Evolutionary conservation across 306 rosid species (phyloP).

Genomic region (Fragaria ananassa): DNA sequence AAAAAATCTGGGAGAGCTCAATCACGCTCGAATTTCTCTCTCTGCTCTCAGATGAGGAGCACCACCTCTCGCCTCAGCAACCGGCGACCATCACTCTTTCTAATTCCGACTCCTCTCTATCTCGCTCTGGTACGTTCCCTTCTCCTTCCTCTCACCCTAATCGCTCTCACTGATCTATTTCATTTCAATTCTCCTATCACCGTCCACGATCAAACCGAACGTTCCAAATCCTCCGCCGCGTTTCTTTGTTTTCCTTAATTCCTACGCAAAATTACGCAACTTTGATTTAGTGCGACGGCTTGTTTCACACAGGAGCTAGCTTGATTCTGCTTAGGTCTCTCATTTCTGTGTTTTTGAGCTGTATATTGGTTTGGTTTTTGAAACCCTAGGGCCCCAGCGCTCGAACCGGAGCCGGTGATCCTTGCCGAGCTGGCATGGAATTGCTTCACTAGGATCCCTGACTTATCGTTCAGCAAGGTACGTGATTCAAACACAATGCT

Average conservation of each 20-base stretch:
- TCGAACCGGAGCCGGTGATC: neutral
- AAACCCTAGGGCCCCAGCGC: neutral
- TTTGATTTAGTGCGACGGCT: neutral
- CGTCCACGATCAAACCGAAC: neutral
- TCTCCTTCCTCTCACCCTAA: neutral
- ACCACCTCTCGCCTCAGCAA: constrained; percentile 1
- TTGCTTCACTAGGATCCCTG: neutral
- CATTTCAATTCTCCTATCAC: neutral
- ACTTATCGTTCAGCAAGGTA: neutral
- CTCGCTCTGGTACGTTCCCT: neutral
- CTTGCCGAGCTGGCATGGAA: neutral
- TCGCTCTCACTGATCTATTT: neutral
- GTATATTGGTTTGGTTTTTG: neutral
- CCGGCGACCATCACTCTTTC: neutral
- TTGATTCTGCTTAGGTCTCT: neutral
- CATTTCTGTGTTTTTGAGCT: neutral
- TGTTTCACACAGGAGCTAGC: neutral
- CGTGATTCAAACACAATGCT: neutral
- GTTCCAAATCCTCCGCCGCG: neutral
- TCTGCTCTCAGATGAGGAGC: neutral
- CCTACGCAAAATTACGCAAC: neutral
- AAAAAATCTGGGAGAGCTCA: neutral
- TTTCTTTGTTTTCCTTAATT: neutral
- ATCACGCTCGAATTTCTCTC: neutral
- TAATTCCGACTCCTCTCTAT: neutral